Evolutionary conservation across 2,329 filamentous ascomycete species (phyloP), one percentile per base, ranked within the genome.

Genomic region (Zopfia rhizophila): DNA sequence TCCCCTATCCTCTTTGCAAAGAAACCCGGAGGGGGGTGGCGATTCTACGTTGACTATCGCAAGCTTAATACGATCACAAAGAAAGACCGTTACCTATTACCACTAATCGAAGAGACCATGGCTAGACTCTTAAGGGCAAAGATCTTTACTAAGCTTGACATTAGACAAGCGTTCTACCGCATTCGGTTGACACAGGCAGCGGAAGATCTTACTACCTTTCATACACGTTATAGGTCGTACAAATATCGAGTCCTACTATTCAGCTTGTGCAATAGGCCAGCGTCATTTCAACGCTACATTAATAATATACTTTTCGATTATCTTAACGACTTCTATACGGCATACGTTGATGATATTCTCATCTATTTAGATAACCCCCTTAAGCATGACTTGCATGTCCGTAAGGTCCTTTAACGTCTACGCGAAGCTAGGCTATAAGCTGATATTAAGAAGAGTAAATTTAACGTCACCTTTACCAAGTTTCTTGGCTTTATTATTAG

Each of bases 1-100:
- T 10, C 46, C 2, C 64, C 55, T 7, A 56, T 72, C 4, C 47
- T 73, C 0, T 72, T 73, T 55, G 48, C 68, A 16, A 47, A 38
- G 18, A 74, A 72, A 50, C 58, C 58, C 4, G 56, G 63, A 35
- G 48, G 62, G 3, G 53, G 45, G 6, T 40, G 70, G 7, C 46
- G 53, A 14, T 39, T 75, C 29, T 74, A 53, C 52, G 53, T 75
- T 5, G 58, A 75, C 45, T 76, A 75, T 51, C 35, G 58, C 38
- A 48, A 24, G 0, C 50, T 75, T 1, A 76, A 75, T 38, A 44
- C 48, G 0, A 47, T 72, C n/a, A 73, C 60, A 3, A 58, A 61
- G 18, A 72, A 74, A 52, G 59, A 74, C 45, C 37, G 55, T 1
- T 70, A 70, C 47, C 51, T 55, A 3, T 38, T 72, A 14, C 67